Base-by-base conservation (phyloP, 495 filamentous ascomycete species). In the Penicillium coffeae region DNA sequence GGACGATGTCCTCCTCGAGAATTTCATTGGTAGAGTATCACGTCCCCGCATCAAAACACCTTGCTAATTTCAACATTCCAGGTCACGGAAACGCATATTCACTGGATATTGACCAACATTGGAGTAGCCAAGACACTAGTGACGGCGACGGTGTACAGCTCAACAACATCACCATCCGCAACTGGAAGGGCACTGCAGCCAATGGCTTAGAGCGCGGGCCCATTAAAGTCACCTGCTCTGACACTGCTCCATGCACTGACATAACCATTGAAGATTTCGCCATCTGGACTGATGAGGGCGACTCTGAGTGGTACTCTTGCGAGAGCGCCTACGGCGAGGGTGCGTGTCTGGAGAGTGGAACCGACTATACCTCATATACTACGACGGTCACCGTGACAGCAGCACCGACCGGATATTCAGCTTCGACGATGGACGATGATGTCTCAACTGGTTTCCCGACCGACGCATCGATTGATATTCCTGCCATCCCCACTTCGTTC, bases 231-330 rank as follows among this genome's bases (percentile, higher is more conserved):
- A 66, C 68, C 45, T 79, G 74, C 32, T 56, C 72, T 0, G 60
- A 75, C 43, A 60, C 67, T 9, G 66, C 70, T 0, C 80, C 80
- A 12, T 79, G 79, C 60, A 76, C 67, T 3, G 75, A 72, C 25
- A 70, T 83, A 44, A 75, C 62, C 7, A 69, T 83, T 43, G 54
- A 64, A 13, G 72, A 82, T 50, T 77, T 82, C 40, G 56, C 65
- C n/a, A 80, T 85, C 71, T 83, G 80, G 80, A 83, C 80, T 8
- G 75, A 81, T 42, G 54, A 60, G 4, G 76, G 77, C 9, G 55
- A 58, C 15, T 60, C 47, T 13, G 68, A 80, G 42, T 63, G 58
- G 38, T 74, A 80, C 51, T 48, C 52, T 14, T 81, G 76, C 57
- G 65, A 72, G 40, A 78, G 66, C 41, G 75, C 73, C 19, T 80